Percentiles rank a stretch among this genome's conserved stretches.
These are phyloP conservation scores for Trametes maxima DNA, from an alignment of 768 basidiomycete species.

Conservation along the genomic window DNA sequence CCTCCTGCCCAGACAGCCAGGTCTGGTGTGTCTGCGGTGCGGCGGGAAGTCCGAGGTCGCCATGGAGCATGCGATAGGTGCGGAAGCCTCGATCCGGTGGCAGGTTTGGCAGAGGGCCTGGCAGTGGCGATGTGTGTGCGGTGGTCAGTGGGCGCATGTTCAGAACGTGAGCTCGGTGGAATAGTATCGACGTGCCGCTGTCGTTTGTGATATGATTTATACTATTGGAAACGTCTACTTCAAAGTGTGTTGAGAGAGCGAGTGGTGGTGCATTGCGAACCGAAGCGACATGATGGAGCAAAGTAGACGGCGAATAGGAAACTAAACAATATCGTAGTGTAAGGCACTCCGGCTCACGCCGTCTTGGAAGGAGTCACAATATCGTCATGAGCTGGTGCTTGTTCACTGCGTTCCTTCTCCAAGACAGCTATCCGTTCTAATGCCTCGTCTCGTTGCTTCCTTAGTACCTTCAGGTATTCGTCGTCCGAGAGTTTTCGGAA, in stretches of 20 bases:
- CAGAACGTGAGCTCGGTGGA: background rate
- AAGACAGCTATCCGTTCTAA: slow-evolving; percentile 61
- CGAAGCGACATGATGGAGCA: background rate
- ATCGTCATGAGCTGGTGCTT: background rate
- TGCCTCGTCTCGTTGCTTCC: slow-evolving; percentile 55
- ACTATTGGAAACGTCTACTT: too few relatives aligned
- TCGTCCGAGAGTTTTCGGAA: slow-evolving; percentile 67
- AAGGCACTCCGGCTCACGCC: background rate
- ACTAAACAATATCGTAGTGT: background rate
- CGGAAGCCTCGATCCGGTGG: slow-evolving; percentile 50
- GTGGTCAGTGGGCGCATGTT: slow-evolving; percentile 55
- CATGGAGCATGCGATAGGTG: slow-evolving; percentile 28
- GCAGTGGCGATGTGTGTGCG: slow-evolving; percentile 66
- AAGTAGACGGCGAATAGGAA: too few relatives aligned
- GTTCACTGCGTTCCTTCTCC: slow-evolving; percentile 38
- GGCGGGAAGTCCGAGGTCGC: slow-evolving; percentile 56
- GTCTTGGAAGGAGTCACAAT: background rate
- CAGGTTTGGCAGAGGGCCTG: slow-evolving; percentile 66
- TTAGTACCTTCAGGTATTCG: slow-evolving; percentile 65
- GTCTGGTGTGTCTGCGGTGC: slow-evolving; percentile 62
- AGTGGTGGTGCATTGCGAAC: background rate
- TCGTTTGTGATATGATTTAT: background rate
- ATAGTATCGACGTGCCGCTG: background rate
- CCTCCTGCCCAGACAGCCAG: slow-evolving; percentile 40
- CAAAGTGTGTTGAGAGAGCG: background rate